A percentile compares a stretch with the other conserved stretches of the same genome.
Evolutionary conservation across 2,329 filamentous ascomycete genomes (phyloP).

Genomic region (Trichoderma lentiforme): DNA sequence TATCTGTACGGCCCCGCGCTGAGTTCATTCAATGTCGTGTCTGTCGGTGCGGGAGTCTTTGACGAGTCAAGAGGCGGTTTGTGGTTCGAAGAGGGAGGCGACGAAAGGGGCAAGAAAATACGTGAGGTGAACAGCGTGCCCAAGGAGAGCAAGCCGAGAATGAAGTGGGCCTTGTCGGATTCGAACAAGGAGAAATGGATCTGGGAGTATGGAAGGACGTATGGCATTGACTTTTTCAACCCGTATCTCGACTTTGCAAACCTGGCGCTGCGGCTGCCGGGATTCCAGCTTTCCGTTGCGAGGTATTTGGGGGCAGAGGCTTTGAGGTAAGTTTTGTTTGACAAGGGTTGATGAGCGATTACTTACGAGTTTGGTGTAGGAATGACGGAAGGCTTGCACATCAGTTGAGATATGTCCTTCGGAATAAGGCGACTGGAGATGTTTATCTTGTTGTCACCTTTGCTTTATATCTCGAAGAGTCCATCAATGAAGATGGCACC

Average conservation of each 20-base stretch:
- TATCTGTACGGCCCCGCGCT: constrained; percentile 82
- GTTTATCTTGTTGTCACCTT: constrained; percentile 81
- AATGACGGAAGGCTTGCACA: constrained; percentile 63
- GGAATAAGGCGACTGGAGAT: constrained; percentile 69
- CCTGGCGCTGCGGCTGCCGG: constrained; percentile 68
- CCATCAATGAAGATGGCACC: constrained; percentile 57
- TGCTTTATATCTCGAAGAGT: constrained; percentile 67
- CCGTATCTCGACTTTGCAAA: constrained; percentile 82
- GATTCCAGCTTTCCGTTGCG: constrained; percentile 69
- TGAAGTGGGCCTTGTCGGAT: constrained; percentile 55
- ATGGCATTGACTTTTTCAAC: constrained; percentile 74
- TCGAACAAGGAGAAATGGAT: constrained; percentile 51
- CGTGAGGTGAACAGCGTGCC: constrained; percentile 52
- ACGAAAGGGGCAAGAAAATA: constrained; percentile 49
- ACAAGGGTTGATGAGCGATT: not conserved
- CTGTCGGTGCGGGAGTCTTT: constrained; percentile 56
- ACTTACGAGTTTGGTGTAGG: constrained; percentile 26
- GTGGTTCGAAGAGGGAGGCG: constrained; percentile 64
- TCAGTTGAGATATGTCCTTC: constrained; percentile 85
- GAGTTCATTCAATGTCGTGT: constrained; percentile 73
- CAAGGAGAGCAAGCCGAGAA: constrained; percentile 48
- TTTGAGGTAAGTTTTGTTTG: constrained; percentile 55
- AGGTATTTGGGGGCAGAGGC: constrained; percentile 79
- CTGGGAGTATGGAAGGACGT: constrained; percentile 52
- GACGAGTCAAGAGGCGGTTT: constrained; percentile 49